phyloP scores from a whole-genome alignment of 1,284 basidiomycete genomes.

The Taiwanofungus camphoratus region DNA sequence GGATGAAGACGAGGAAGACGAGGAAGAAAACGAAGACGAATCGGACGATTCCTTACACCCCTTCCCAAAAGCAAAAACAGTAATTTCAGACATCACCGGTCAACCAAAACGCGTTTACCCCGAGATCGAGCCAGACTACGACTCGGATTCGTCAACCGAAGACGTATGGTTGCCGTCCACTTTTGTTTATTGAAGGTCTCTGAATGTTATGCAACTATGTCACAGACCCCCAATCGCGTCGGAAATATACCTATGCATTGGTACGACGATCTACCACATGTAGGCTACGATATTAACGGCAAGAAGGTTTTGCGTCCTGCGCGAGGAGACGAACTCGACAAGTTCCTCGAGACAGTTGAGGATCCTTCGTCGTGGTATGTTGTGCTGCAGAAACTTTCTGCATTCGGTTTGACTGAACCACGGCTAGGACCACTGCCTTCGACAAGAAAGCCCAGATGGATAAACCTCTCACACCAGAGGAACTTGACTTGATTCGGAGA shows the following conservation, averaged over 20 bases:
- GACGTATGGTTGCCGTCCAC: constrained; percentile 60
- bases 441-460: constrained; percentile 88
- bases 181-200: constrained; percentile 2
- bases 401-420: constrained; percentile 2
- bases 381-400: background rate
- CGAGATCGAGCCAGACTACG: constrained; percentile 94
- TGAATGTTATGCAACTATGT: background rate
- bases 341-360: constrained; percentile 92
- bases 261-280: constrained; percentile 99
- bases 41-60: constrained; percentile 36
- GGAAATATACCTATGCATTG: constrained; percentile 97
- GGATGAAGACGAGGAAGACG: constrained; percentile 32
- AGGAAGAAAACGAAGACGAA: constrained; percentile 28
- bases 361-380: constrained; percentile 83
- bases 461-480: constrained; percentile 84
- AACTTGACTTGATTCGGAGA: constrained; percentile 92
- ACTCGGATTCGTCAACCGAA: constrained; percentile 95
- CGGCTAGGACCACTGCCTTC: constrained; percentile 80
- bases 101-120: constrained; percentile 88
- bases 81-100: constrained; percentile 81
- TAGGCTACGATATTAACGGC: constrained; percentile 96
- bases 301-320: constrained; percentile 93
- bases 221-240: constrained; percentile 85
- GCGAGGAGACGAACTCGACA: constrained; percentile 95
- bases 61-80: constrained; percentile 63